These are phyloP conservation scores for Candida krabiensis DNA, from an alignment of 805 yeast genomes.

Conservation along the genomic window DNA sequence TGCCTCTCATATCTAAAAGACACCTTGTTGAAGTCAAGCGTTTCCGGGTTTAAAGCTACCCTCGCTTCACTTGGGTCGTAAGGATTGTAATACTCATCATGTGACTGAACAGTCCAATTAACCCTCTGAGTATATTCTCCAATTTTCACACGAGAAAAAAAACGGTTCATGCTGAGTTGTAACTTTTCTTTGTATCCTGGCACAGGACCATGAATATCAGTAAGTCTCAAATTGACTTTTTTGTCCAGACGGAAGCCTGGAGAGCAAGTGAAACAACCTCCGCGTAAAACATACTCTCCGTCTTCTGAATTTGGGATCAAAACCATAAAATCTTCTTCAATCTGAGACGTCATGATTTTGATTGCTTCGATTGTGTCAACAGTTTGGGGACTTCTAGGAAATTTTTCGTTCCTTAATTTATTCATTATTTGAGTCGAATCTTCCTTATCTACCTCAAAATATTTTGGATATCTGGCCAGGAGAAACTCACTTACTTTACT, in stretches of 20 bases:
- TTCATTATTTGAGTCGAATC: too few species aligned
- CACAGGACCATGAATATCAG: neutral
- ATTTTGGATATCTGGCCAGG: neutral
- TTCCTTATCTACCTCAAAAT: neutral
- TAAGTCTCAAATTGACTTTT: neutral
- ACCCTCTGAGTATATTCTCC: neutral
- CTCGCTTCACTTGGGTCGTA: neutral
- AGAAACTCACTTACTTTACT: neutral
- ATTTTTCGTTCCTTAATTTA: neutral
- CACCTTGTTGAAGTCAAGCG: neutral
- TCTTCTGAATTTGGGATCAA: neutral
- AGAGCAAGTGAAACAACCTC: neutral
- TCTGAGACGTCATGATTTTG: neutral
- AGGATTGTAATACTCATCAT: neutral
- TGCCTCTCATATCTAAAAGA: neutral
- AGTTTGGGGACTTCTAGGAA: neutral
- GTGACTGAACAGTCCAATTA: neutral
- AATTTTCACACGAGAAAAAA: neutral
- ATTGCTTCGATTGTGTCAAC: neutral
- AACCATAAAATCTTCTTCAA: neutral
- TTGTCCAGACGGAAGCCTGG: neutral
- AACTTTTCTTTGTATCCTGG: neutral
- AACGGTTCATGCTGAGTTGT: neutral
- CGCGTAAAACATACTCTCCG: neutral
- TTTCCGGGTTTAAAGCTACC: neutral